Evolutionary conservation across 2,329 filamentous ascomycete species (phyloP), one percentile per base, ranked within the genome.

Genomic region (Ophioceras dolichostomum): DNA sequence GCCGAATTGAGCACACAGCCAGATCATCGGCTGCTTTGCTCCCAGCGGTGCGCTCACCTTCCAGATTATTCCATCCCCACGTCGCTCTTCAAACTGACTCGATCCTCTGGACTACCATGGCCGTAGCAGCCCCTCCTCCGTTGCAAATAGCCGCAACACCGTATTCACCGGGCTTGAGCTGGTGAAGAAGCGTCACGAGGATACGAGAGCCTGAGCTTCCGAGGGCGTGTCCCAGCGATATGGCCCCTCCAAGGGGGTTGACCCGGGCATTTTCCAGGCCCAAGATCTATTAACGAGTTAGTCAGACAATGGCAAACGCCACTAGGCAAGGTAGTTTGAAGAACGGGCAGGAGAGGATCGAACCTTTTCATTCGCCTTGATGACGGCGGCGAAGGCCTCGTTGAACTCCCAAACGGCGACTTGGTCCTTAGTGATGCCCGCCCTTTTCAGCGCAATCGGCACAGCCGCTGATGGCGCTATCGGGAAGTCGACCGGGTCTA

Each of bases 401-500:
- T 98, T 98, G 61, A 98, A 94, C 58, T 96, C 91, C 89, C 91
- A 96, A 17, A 95, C 66, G 5, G 89, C 79, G 32, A 98, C 86
- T 58, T 96, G 83, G 33, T 93, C 82, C 61, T 88, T 86, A 45
- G 76, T 85, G 47, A 98, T 88, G 10, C 89, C 88, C 1, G 91
- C 91, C 40, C 88, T 74, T 59, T 87, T 74, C 36, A 98, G 69
- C 10, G 88, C 88, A 49, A 95, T 76, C 3, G 89, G 87, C 0
- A 96, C 89, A 5, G 89, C 89, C 59, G 93, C 88, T 28, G 91
- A 73, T 1, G 91, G 91, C 2, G 91, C 91, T 32, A 95, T 68
- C 12, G 91, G 88, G 65, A 98, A 98, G 61, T 98, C 89, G 26
- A 96, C 81, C 0, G 91, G 73, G 46, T 94, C 86, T 39, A 91